A percentile compares a stretch with the other conserved stretches of the same genome.
These are phyloP conservation scores for Andrographis paniculata DNA, from an alignment of 305 asterid species.

Conservation along the genomic window DNA sequence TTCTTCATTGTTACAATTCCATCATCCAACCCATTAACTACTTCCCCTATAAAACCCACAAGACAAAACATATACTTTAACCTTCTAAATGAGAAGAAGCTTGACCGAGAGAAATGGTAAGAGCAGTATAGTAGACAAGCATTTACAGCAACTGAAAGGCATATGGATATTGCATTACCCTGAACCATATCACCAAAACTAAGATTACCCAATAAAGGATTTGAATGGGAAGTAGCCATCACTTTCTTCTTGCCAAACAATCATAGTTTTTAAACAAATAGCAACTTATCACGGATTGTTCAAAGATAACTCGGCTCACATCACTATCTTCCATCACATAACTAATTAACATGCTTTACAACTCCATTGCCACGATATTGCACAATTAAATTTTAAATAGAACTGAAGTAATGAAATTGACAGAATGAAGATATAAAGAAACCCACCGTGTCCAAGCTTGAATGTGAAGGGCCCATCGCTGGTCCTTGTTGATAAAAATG, in stretches of 20 bases:
- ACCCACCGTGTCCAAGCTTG: constrained; percentile 56
- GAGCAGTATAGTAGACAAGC: too few species aligned
- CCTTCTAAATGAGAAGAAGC: constrained; percentile 1
- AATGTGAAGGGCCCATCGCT: constrained; percentile 33
- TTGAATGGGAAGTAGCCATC: not conserved
- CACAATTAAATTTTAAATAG: not conserved
- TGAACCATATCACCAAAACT: too few species aligned
- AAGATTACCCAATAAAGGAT: too few species aligned
- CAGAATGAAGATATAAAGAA: constrained; percentile 5
- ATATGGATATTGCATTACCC: constrained; percentile 2
- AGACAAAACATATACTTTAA: constrained; percentile 3
- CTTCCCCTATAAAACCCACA: constrained; percentile 29
- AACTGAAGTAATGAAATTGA: not conserved
- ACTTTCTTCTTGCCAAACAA: not conserved
- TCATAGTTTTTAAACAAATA: constrained; percentile 4
- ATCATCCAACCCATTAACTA: constrained; percentile 36
- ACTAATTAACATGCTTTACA: not conserved
- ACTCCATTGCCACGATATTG: not conserved
- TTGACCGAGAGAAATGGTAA: too few species aligned
- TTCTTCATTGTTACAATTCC: constrained; percentile 66
- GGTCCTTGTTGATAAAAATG: constrained; percentile 43
- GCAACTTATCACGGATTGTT: not conserved
- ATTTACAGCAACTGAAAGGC: too few species aligned
- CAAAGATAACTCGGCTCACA: not conserved
- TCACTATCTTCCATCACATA: not conserved